A percentile compares a stretch with the other conserved stretches of the same genome.
phyloP scores from a whole-genome alignment of 768 basidiomycete genomes.

The Pleurotus cornucopiae region DNA sequence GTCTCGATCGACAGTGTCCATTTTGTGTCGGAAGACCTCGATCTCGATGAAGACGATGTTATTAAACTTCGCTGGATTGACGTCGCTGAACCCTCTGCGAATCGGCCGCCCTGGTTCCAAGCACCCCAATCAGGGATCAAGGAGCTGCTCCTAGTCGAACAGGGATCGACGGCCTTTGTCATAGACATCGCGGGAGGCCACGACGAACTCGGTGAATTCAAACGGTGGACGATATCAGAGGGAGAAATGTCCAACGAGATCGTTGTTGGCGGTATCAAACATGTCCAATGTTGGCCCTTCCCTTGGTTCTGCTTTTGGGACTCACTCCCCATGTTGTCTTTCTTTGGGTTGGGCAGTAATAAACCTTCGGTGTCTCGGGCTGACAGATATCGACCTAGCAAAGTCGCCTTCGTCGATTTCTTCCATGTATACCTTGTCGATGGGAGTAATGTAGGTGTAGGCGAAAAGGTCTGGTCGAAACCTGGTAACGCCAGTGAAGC shows the following conservation, averaged over 20 bases:
- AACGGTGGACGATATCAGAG: slow-evolving; percentile 42
- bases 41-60: slow-evolving; percentile 31
- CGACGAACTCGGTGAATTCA: slow-evolving; percentile 43
- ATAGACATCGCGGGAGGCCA: slow-evolving; percentile 46
- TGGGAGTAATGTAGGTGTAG: slow-evolving; percentile 32
- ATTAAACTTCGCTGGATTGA: slow-evolving; percentile 48
- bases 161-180: slow-evolving; percentile 41
- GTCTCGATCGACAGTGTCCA: slow-evolving; percentile 44
- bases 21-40: slow-evolving; percentile 49
- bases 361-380: background rate
- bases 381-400: slow-evolving; percentile 21
- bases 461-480: slow-evolving; percentile 59
- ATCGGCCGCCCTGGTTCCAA: background rate
- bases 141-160: slow-evolving; percentile 49
- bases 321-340: background rate
- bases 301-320: background rate
- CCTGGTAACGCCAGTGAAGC: slow-evolving; percentile 63
- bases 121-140: slow-evolving; percentile 33
- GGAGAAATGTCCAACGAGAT: slow-evolving; percentile 60
- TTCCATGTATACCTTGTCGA: slow-evolving; percentile 61
- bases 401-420: slow-evolving; percentile 66
- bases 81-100: background rate
- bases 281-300: background rate
- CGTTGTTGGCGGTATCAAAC: slow-evolving; percentile 32
- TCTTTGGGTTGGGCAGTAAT: background rate